phyloP scores from a whole-genome alignment of 1,139 yeast genomes.

The Suhomyces anneliseae region DNA sequence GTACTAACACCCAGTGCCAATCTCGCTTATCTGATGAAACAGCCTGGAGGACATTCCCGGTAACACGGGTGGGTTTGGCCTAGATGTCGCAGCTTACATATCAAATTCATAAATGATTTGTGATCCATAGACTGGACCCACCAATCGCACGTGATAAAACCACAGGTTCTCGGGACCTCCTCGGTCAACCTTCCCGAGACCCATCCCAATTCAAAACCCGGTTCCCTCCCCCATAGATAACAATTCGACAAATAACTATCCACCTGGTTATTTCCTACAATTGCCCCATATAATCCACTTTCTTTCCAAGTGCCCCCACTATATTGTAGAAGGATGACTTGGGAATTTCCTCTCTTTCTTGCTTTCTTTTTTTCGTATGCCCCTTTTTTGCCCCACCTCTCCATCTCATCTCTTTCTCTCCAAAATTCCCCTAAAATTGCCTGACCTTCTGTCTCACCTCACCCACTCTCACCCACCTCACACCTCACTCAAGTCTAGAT shows the following conservation, averaged over 20 bases:
- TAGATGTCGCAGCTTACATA: neutral
- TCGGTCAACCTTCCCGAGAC: no score
- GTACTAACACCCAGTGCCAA: neutral
- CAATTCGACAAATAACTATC: no score
- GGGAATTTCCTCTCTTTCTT: no score
- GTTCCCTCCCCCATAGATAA: no score
- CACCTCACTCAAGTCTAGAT: slow-evolving; percentile 6
- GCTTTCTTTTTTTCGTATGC: no score
- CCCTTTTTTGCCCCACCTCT: no score
- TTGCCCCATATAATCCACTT: no score
- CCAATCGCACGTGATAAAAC: neutral
- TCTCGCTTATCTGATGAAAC: neutral
- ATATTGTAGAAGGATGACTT: no score
- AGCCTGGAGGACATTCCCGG: neutral
- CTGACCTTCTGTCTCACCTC: neutral
- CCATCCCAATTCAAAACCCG: no score
- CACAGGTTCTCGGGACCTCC: no score
- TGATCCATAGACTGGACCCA: neutral
- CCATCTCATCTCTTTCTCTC: neutral
- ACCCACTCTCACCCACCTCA: neutral
- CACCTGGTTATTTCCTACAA: no score
- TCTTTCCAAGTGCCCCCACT: no score
- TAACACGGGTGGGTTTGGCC: neutral
- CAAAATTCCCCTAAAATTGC: neutral
- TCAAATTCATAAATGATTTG: neutral